Evolutionary conservation across 305 asterid species (phyloP).

Genomic region (Coffea humblotiana): DNA sequence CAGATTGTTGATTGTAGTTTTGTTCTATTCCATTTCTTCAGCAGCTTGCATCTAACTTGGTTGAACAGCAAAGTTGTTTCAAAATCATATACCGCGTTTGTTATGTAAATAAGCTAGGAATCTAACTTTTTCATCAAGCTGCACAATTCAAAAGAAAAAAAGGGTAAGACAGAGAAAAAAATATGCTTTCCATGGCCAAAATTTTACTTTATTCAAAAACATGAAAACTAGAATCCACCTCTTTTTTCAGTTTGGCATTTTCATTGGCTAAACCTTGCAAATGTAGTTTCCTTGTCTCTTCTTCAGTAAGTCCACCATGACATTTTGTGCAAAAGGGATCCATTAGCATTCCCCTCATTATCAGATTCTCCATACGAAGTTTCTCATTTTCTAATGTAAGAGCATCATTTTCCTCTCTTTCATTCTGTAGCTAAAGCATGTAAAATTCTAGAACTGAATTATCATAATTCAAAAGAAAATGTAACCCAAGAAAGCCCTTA

Average conservation of each 20-base stretch:
- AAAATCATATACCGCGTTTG: no score
- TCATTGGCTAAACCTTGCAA: constrained; percentile 46
- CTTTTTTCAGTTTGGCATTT: constrained; percentile 53
- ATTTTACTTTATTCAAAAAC: not conserved
- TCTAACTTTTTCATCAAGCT: constrained; percentile 15
- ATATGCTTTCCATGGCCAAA: not conserved
- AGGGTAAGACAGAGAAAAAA: no score
- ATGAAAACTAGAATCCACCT: constrained; percentile 34
- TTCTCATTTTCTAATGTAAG: constrained; percentile 58
- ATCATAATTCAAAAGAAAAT: no score
- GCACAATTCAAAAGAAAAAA: constrained; percentile 11
- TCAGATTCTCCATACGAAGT: constrained; percentile 54
- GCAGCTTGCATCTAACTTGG: no score
- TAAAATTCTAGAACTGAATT: no score
- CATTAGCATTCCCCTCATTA: constrained; percentile 46
- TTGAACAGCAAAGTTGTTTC: no score
- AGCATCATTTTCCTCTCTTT: constrained; percentile 52
- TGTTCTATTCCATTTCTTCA: no score
- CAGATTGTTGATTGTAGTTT: no score
- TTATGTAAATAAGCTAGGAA: no score
- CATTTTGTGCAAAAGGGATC: constrained; percentile 43
- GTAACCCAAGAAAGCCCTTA: no score
- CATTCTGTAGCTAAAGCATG: constrained; percentile 27
- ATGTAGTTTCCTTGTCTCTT: constrained; percentile 37
- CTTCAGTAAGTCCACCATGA: constrained; percentile 34